These are phyloP conservation scores for Xerocomellus amylosporus DNA, from an alignment of 768 basidiomycete species.

Conservation along the genomic window DNA sequence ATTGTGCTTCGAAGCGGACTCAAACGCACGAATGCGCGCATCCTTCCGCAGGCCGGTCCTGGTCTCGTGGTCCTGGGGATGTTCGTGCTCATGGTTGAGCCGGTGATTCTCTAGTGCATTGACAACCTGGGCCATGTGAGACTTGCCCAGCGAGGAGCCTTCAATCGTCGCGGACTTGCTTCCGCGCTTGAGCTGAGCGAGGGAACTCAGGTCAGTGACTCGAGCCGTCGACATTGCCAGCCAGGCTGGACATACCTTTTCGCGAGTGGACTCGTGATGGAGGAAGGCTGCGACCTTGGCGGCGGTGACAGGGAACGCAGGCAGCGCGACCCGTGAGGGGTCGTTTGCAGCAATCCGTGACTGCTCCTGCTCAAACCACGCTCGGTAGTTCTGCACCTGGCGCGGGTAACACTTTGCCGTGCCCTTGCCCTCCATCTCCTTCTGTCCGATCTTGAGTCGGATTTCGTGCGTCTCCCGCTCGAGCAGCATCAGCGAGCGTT, in stretches of 20 bases:
- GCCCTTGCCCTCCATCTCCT: conserved; percentile 23
- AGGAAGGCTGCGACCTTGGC: conserved; percentile 33
- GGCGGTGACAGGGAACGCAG: conserved; percentile 29
- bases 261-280: conserved; percentile 25
- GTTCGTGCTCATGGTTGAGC: conserved; percentile 6
- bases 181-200: conserved; percentile 1
- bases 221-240: too few species aligned
- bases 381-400: conserved; percentile 28
- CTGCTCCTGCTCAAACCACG: conserved; percentile 25
- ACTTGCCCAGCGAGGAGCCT: conserved; percentile 28
- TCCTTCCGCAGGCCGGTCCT: neutral
- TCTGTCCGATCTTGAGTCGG: neutral
- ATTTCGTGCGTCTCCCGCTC: neutral
- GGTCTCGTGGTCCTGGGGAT: neutral
- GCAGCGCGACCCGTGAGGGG: conserved; percentile 7
- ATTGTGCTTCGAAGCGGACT: conserved; percentile 1
- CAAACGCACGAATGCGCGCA: neutral
- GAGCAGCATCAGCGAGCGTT: neutral
- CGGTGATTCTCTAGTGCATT: conserved; percentile 29
- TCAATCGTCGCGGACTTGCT: conserved; percentile 11
- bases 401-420: conserved; percentile 23
- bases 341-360: neutral
- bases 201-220: neutral
- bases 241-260: too few species aligned
- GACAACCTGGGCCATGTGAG: conserved; percentile 28